Percentiles rank a stretch among this genome's conserved stretches.
phyloP scores from a whole-genome alignment of 768 basidiomycete species.

The Tulasnella sp. region DNA sequence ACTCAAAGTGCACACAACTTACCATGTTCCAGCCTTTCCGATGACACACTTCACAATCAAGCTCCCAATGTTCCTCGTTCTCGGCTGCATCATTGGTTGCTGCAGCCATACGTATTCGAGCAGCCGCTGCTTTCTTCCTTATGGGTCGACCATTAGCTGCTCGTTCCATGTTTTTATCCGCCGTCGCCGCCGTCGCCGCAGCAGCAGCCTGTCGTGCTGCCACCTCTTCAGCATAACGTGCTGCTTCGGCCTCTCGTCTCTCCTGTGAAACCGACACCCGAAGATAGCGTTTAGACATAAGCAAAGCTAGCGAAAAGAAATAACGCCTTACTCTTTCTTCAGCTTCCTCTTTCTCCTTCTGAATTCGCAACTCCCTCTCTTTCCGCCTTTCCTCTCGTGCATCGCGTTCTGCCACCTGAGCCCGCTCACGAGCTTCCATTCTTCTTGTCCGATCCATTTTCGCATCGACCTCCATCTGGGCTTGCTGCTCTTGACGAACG shows the following conservation, averaged over 20 bases:
- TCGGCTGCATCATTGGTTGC: slow-evolving; percentile 22
- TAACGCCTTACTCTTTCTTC: slow-evolving; percentile 1
- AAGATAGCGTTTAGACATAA: background rate
- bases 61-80: slow-evolving; percentile 58
- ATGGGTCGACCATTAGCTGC: slow-evolving; percentile 7
- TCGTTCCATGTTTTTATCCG: too few species aligned
- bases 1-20: slow-evolving; percentile 21
- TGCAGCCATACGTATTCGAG: background rate
- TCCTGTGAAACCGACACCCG: background rate
- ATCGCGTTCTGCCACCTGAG: slow-evolving; percentile 13
- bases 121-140: slow-evolving; percentile 8
- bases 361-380: slow-evolving; percentile 25
- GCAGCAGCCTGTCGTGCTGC: too few species aligned
- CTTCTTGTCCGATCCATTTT: slow-evolving; percentile 51
- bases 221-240: too few species aligned
- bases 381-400: slow-evolving; percentile 27
- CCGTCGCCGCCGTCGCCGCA: too few species aligned
- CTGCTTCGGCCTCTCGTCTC: background rate
- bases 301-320: background rate
- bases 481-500: slow-evolving; percentile 41
- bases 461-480: slow-evolving; percentile 53
- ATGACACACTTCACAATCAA: slow-evolving; percentile 79
- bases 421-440: slow-evolving; percentile 26
- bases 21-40: slow-evolving; percentile 62
- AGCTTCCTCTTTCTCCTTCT: slow-evolving; percentile 22